A percentile compares a stretch with the other conserved stretches of the same genome.
These are phyloP conservation scores for Candolleomyces efflorescens DNA, from an alignment of 768 basidiomycete genomes.

Conservation along the genomic window DNA sequence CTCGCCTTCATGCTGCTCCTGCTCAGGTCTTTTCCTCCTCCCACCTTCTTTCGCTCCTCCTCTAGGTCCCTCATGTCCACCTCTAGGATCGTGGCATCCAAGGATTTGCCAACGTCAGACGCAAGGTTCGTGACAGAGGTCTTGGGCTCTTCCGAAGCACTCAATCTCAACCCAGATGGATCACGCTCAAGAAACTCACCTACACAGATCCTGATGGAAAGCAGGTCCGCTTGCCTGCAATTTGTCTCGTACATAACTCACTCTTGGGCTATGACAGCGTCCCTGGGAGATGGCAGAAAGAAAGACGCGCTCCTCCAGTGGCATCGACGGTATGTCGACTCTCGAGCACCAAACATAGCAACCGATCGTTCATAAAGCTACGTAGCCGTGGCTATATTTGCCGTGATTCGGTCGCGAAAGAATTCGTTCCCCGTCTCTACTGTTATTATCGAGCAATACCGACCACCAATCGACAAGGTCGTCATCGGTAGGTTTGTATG, in stretches of 20 bases:
- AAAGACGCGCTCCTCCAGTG: slow-evolving; percentile 69
- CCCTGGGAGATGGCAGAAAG: slow-evolving; percentile 90
- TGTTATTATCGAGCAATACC: slow-evolving; percentile 87
- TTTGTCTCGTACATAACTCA: neutral
- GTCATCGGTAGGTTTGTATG: slow-evolving; percentile 52
- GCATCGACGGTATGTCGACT: slow-evolving; percentile 65
- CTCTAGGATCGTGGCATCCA: slow-evolving; percentile 50
- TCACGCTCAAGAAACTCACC: slow-evolving; percentile 75
- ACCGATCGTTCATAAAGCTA: neutral
- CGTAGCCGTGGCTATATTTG: slow-evolving; percentile 80
- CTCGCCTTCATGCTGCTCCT: neutral
- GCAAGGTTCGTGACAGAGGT: slow-evolving; percentile 41
- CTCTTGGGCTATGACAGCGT: slow-evolving; percentile 39
- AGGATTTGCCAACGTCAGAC: slow-evolving; percentile 48
- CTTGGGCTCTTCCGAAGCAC: neutral
- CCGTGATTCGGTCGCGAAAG: slow-evolving; percentile 72
- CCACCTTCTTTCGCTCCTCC: neutral
- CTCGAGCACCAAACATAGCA: neutral
- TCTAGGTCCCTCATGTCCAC: neutral
- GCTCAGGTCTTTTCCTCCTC: neutral
- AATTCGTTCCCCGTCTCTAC: slow-evolving; percentile 71
- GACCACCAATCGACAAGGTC: slow-evolving; percentile 77
- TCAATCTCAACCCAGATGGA: slow-evolving; percentile 53
- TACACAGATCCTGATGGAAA: slow-evolving; percentile 77
- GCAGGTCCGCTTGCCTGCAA: slow-evolving; percentile 20